Evolutionary conservation across 2,329 filamentous ascomycete genomes (phyloP), one percentile per base, ranked within the genome.

Genomic region (Colletotrichum falcatum): DNA sequence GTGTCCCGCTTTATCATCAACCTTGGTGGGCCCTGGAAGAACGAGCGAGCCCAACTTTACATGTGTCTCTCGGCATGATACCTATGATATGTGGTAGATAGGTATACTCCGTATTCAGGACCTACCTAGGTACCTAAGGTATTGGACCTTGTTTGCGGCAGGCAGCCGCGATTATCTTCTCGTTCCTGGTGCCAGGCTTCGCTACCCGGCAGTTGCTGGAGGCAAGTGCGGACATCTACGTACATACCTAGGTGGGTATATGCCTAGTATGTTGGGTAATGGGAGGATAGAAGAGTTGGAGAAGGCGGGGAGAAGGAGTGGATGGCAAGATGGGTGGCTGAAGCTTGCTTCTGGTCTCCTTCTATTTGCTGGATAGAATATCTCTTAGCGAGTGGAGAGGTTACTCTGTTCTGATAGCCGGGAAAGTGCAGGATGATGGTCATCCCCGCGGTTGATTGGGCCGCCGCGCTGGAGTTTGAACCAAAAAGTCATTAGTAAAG

Each of bases 401-500:
- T 23, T 23, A 12, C 23, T 35, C 30, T 26, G n/a, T 35, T 20
- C 30, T 49, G 44, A 37, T 26, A 30, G 48, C 37, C 9, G 35
- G 28, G 49, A 60, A 51, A 62, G 23, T 23, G 39, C 39, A 55
- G 44, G 58, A 66, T 62, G 58, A 56, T 49, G 39, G 58, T 26
- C 58, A 60, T 39, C 60, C 48, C 37, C 58, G 56, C 18, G 64
- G 56, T 23, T 62, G 49, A 66, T 66, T 66, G 65, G 58, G 46
- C 49, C 58, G 39, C 30, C 26, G 23, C 39, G 30, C 26, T 11
- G n/a, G 37, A 49, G 58, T 39, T 60, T 28, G 37, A 54, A 54
- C 64, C 37, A 12, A 28, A 39, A 44, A 20, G 8, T 37, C 30
- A 8, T 33, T 18, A n/a, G 56, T 46, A 26, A n/a, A 48, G 18